Base-by-base conservation (phyloP, 768 basidiomycete genomes). In the Xanthoconium purpureum region DNA sequence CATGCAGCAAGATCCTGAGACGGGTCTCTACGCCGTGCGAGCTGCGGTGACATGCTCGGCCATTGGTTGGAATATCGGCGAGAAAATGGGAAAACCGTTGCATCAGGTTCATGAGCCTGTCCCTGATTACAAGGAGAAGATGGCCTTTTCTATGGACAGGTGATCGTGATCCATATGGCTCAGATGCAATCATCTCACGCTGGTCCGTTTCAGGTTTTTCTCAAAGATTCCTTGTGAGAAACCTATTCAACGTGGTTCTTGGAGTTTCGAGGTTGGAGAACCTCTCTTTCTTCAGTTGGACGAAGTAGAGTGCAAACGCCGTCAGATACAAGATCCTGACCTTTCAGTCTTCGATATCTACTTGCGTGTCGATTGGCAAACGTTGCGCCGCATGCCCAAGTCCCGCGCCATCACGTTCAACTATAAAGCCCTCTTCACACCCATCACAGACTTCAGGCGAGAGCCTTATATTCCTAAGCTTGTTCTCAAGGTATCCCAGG, bases 331-430 rank as follows among this genome's bases (percentile, higher is more conserved):
- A 50, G 59, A 66, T 33, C 71, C 73, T 3, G 60, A 75, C 30
- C 66, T 83, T 15, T 48, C 66, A 3, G 48, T 77, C 38, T 73
- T 77, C 29, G 71, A 79, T 49, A 69, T 82, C 28, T 66, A 74
- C 58, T 58, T 83, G 40, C 77, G 81, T 14, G 78, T 83, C 18
- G 80, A 82, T 54, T 82, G 81, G 80, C 82, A 83, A 61, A 82
- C 80, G 9, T 63, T 83, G 33, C 74, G 80, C 17, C 74, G 79
- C 33, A 63, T 82, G 42, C 80, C 82, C 13, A 65, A 66, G 51
- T 80, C 81, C 7, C 68, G 67, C 12, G 77, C 79, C 0, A 78
- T 83, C 28, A 70, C 79, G 9, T 82, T 83, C 70, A 81, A 81
- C 61, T 82, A 77, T 66, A 82, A 80, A 58, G 75, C 79, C 11